Conservation (phyloP, 2,329 filamentous ascomycete species). For the Trichophyton mentagrophytes region DNA sequence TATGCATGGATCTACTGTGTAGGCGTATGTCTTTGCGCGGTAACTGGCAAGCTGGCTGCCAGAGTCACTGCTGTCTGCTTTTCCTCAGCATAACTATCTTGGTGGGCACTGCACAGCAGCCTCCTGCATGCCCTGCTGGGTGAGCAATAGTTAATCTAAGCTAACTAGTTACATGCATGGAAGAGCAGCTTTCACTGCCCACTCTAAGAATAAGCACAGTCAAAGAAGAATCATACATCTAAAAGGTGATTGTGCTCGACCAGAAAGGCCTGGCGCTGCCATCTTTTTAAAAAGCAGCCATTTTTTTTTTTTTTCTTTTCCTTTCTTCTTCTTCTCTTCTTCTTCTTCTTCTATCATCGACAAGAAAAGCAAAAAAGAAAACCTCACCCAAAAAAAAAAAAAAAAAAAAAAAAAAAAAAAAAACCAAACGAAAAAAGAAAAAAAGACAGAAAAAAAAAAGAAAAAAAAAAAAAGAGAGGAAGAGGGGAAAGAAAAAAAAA, state of each 20-base stretch:
- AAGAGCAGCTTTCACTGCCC: not conserved
- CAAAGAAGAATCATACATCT: not conserved
- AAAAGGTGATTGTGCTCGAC: not conserved
- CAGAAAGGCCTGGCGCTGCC: not conserved
- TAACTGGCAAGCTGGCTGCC: not conserved
- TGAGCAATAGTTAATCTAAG: not conserved
- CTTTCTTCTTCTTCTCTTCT: not conserved
- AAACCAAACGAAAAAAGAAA: too few species aligned
- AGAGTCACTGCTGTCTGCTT: not conserved
- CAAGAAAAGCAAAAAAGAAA: not conserved
- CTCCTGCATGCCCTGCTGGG: not conserved
- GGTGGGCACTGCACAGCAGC: not conserved
- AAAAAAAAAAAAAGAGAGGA: too few species aligned
- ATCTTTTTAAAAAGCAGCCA: not conserved
- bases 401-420: too few species aligned
- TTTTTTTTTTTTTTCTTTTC: not conserved
- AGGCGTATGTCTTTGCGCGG: not conserved
- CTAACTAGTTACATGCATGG: not conserved
- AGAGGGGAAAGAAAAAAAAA: too few species aligned
- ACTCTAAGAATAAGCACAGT: not conserved
- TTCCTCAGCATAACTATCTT: not conserved
- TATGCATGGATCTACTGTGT: not conserved
- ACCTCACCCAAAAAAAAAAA: too few species aligned
- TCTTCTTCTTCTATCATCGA: not conserved
- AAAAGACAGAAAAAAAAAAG: too few species aligned